Evolutionary conservation across 768 basidiomycete species (phyloP), one percentile per base, ranked within the genome.

Genomic region (Lactarius deliciosus): DNA sequence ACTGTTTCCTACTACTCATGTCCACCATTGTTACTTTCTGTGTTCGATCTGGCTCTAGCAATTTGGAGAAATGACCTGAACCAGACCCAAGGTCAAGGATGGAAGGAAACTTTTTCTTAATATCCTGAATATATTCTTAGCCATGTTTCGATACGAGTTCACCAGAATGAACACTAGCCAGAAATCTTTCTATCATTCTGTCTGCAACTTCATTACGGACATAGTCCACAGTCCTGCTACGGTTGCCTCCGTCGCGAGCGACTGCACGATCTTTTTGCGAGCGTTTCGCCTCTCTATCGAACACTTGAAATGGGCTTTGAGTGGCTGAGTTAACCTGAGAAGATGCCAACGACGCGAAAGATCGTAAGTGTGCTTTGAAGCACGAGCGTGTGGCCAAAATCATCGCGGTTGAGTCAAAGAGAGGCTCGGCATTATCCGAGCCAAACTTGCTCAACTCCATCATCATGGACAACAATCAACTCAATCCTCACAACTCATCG

Each of bases 21-120:
- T 98, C 97, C 50, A 97, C 75, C 90, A 98, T 91, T 34, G 90
- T 80, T 4, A 87, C 84, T 74, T 89, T 92, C 74, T 83, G 77
- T 13, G 88, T 85, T 70, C 85, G 88, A 61, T 86, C 81, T 15
- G 77, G 74, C 69, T 91, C 90, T 55, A 98, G 74, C 38, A 96
- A 80, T 74, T 90, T 93, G 7, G 94, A 85, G 72, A 99, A 89
- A 77, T 96, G 95, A 1, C 97, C 97, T 3, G 97, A 82, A 13
- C 96, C 95, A 34, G 94, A 87, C 1, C 94, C 93, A 32, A 98
- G 78, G 78, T 99, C 97, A 20, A 98, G 78, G 25, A 99, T 80
- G 2, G 86, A 81, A 57, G 81, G 78, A 72, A 96, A 97, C 40
- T 85, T 88, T 54, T 89, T 84, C 77, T 92, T 95, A 70, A 99